phyloP scores from a whole-genome alignment of 306 rosid species.

The Pueraria montana region DNA sequence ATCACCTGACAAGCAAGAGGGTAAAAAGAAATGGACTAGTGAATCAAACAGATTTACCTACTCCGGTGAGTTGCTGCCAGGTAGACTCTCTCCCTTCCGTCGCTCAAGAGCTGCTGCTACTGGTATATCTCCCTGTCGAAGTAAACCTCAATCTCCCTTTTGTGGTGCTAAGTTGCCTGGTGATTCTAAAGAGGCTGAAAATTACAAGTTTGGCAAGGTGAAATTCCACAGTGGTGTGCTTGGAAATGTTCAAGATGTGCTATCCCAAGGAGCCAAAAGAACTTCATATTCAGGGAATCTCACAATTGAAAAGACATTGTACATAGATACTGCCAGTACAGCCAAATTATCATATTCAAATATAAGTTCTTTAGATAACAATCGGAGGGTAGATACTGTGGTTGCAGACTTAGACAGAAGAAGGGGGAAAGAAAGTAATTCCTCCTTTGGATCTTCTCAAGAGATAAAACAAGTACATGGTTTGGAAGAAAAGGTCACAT shows the following conservation, averaged over 20 bases:
- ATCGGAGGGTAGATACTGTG: slow-evolving; percentile 45
- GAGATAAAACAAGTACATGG: slow-evolving; percentile 49
- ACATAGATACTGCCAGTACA: slow-evolving; percentile 73
- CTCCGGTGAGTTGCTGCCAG: slow-evolving; percentile 72
- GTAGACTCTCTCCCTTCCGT: slow-evolving; percentile 76
- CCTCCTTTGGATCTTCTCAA: slow-evolving; percentile 53
- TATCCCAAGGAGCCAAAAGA: slow-evolving; percentile 52
- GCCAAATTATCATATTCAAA: slow-evolving; percentile 51
- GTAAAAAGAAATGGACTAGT: slow-evolving; percentile 57
- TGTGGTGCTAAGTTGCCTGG: slow-evolving; percentile 57
- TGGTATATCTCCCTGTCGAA: slow-evolving; percentile 75
- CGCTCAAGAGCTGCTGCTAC: slow-evolving; percentile 66
- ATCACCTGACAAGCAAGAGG: slow-evolving; percentile 60
- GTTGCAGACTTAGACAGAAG: slow-evolving; percentile 48
- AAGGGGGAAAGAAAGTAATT: slow-evolving; percentile 48
- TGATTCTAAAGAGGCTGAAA: slow-evolving; percentile 62
- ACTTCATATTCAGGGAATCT: slow-evolving; percentile 56
- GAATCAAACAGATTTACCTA: slow-evolving; percentile 64
- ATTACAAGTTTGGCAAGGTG: slow-evolving; percentile 50
- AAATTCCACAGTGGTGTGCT: slow-evolving; percentile 47
- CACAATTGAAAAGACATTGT: slow-evolving; percentile 77
- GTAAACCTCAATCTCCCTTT: slow-evolving; percentile 67
- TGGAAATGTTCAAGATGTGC: slow-evolving; percentile 54
- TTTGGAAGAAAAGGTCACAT: slow-evolving; percentile 46
- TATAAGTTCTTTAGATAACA: slow-evolving; percentile 50